These are phyloP conservation scores for Kwoniella dendrophila DNA, from an alignment of 768 basidiomycete genomes.

Conservation along the genomic window DNA sequence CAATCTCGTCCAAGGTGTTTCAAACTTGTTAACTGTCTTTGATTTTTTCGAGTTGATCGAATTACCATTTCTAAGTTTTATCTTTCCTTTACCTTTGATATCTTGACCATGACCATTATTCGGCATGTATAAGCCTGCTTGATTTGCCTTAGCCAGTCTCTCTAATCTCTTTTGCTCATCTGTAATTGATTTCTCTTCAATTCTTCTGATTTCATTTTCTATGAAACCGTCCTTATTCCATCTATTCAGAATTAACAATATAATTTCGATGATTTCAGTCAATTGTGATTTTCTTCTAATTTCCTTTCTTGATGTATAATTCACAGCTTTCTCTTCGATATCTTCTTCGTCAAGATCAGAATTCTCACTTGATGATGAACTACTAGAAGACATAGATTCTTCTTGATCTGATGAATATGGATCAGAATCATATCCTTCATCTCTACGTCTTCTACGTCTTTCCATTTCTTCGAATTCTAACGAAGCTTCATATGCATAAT, in stretches of 20 bases:
- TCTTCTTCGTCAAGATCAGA: not conserved
- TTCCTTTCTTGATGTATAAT: not conserved
- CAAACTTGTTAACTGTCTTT: not conserved
- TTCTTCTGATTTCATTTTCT: too few relatives aligned
- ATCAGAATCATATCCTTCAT: not conserved
- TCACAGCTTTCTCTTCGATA: conserved; percentile 1
- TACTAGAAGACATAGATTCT: conserved; percentile 17
- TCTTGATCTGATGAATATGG: conserved; percentile 16
- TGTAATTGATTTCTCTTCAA: too few relatives aligned
- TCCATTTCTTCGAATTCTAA: not conserved
- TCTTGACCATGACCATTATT: too few relatives aligned
- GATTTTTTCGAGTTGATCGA: not conserved
- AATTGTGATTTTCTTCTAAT: too few relatives aligned
- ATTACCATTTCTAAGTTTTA: conserved; percentile 9
- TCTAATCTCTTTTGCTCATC: too few relatives aligned
- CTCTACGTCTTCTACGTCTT: not conserved
- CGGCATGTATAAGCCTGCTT: too few relatives aligned
- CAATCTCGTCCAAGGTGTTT: conserved; percentile 5
- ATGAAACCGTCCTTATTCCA: too few relatives aligned
- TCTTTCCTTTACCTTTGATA: not conserved
- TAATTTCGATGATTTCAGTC: too few relatives aligned
- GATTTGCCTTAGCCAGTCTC: too few relatives aligned
- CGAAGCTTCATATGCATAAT: too few relatives aligned
- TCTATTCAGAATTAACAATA: too few relatives aligned
- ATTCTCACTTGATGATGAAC: not conserved